Base-by-base conservation (phyloP, 805 yeast species). In the Candida ficus region DNA sequence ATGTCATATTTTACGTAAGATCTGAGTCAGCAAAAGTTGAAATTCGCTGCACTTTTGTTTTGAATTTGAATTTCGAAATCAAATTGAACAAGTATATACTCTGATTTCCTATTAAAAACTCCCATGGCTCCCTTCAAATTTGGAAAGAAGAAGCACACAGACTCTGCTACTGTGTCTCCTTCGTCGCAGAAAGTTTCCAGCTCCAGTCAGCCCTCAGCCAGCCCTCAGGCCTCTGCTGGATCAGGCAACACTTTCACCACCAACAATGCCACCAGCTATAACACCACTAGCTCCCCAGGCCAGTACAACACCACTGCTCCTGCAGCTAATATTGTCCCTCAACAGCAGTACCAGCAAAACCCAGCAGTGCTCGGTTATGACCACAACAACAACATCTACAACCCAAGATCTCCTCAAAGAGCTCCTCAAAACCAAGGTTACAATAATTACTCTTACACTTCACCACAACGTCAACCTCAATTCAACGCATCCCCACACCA, bases 121-220 rank as follows among this genome's bases (percentile, higher is more conserved):
- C 4, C 21, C 5, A 75, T 76, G 80, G 75, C 80, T 16, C 75
- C 80, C 18, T 76, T 77, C 58, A 76, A 73, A 54, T 75, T 78
- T 54, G 76, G 77, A 14, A 71, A 67, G 53, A 75, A 71, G 54
- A 66, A 63, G 50, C 40, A 40, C 32, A 9, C 37, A 41, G 68
- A 61, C 16, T 50, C 38, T 5, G 34, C 43, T 12, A 30, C 44
- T 4, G 34, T 40, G 1, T 46, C 44, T 35, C 50, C 47, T 16
- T 47, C 50, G 23, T 48, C 47, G 18, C 38, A 43, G 33, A 42
- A 38, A 38, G 35, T 36, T 50, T 35, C 20, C 35, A 28, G 37
- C 34, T 37, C 41, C 34, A 12, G 33, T n/a, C 33, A 29, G 21
- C n/a, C 9, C n/a, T 32, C 42, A 17, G 39, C 41, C 42, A 52